phyloP scores from a whole-genome alignment of 176 grass and related monocot genomes.

The Eleusine indica region DNA sequence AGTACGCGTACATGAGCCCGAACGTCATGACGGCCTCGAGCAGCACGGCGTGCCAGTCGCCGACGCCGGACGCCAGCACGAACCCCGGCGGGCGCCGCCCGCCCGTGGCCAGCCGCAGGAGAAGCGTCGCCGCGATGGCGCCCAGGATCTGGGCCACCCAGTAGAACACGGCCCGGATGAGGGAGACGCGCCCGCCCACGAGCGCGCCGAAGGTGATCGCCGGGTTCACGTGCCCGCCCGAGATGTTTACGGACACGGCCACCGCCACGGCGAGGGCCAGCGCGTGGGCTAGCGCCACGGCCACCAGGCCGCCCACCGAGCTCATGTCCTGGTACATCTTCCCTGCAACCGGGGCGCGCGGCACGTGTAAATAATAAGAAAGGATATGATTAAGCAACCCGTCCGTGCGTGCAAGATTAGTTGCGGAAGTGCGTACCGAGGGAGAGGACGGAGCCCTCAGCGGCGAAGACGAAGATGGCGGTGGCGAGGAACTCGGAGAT shows the following conservation, averaged over 20 bases:
- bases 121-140: constrained; percentile 63
- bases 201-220: constrained; percentile 85
- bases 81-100: constrained; percentile 74
- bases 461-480: constrained; percentile 94
- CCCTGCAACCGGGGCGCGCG: constrained; percentile 32
- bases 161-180: constrained; percentile 72
- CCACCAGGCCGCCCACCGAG: constrained; percentile 67
- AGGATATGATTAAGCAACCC: too few species aligned
- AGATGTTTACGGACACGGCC: constrained; percentile 71
- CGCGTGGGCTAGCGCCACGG: constrained; percentile 74
- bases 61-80: constrained; percentile 66
- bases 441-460: constrained; percentile 90
- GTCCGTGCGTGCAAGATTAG: too few species aligned
- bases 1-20: constrained; percentile 87
- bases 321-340: constrained; percentile 77
- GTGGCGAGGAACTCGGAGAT: constrained; percentile 89
- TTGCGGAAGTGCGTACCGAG: constrained; percentile 52
- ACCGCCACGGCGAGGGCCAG: constrained; percentile 65
- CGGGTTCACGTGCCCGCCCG: constrained; percentile 91
- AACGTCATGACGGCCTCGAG: constrained; percentile 89
- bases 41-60: constrained; percentile 81
- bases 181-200: constrained; percentile 67
- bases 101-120: constrained; percentile 74
- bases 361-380: too few species aligned
- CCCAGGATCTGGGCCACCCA: constrained; percentile 88